These are phyloP conservation scores for Termitomyces sp. DNA, from an alignment of 1,284 basidiomycete genomes.

Conservation along the genomic window DNA sequence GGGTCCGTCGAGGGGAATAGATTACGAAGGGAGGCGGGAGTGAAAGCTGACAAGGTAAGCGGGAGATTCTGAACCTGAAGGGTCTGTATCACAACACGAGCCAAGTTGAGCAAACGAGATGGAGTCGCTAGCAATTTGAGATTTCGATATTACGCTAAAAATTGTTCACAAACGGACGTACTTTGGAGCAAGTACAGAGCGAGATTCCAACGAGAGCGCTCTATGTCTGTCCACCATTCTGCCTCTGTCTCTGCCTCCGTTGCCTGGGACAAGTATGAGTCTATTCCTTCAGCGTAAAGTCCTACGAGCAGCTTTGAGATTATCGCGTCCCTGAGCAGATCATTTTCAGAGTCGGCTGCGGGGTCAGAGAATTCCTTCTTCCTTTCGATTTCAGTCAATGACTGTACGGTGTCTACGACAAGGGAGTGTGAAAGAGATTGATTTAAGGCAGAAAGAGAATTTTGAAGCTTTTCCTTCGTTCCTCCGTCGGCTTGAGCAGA, in stretches of 20 bases:
- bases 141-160: background rate
- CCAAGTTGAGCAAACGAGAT: conserved; percentile 40
- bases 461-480: conserved; percentile 14
- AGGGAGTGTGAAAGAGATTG: conserved; percentile 14
- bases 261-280: conserved; percentile 56
- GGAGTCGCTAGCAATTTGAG: conserved; percentile 47
- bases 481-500: conserved; percentile 3
- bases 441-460: conserved; percentile 13
- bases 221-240: conserved; percentile 72
- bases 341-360: conserved; percentile 25
- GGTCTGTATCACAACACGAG: conserved; percentile 37
- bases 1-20: conserved; percentile 41
- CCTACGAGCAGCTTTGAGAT: conserved; percentile 46
- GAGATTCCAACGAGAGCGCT: conserved; percentile 45
- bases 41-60: conserved; percentile 43
- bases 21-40: conserved; percentile 43
- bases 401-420: conserved; percentile 13
- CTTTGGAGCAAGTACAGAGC: conserved; percentile 64
- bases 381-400: conserved; percentile 12
- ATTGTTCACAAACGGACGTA: conserved; percentile 28
- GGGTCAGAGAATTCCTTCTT: background rate
- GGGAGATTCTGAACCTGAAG: conserved; percentile 44
- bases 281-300: conserved; percentile 55
- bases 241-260: conserved; percentile 60
- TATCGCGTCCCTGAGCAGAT: conserved; percentile 28